phyloP scores from a whole-genome alignment of 257 asterid genomes.

The Solanum stenotomum region DNA sequence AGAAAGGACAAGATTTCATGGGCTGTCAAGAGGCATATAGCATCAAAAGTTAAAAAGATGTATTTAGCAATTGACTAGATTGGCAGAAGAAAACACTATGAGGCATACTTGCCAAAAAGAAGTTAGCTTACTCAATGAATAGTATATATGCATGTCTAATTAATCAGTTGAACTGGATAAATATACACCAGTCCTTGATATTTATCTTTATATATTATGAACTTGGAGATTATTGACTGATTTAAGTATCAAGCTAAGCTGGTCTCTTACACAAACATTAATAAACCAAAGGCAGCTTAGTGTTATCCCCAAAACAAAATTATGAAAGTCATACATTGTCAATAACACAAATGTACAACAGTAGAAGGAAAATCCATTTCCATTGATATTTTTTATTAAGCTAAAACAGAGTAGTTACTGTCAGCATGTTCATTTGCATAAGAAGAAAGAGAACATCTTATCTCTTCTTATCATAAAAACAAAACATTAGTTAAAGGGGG shows the following conservation, averaged over 20 bases:
- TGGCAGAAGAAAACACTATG: not conserved
- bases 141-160: not conserved
- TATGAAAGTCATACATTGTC: not conserved
- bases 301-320: not conserved
- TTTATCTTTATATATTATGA: not conserved
- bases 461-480: not conserved
- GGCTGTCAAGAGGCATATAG: slow-evolving; percentile 36
- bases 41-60: not conserved
- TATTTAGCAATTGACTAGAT: not conserved
- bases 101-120: not conserved
- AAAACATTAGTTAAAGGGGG: not conserved
- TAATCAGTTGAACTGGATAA: not conserved
- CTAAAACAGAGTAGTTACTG: not conserved
- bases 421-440: not conserved
- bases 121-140: not conserved
- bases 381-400: not conserved
- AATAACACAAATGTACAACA: not conserved
- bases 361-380: not conserved
- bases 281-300: not conserved
- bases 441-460: not conserved
- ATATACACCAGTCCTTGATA: not conserved
- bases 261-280: not conserved
- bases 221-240: not conserved
- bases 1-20: slow-evolving; percentile 65
- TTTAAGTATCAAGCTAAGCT: not conserved